Conservation (phyloP, 495 filamentous ascomycete species). For the Entonaema liquescens region DNA sequence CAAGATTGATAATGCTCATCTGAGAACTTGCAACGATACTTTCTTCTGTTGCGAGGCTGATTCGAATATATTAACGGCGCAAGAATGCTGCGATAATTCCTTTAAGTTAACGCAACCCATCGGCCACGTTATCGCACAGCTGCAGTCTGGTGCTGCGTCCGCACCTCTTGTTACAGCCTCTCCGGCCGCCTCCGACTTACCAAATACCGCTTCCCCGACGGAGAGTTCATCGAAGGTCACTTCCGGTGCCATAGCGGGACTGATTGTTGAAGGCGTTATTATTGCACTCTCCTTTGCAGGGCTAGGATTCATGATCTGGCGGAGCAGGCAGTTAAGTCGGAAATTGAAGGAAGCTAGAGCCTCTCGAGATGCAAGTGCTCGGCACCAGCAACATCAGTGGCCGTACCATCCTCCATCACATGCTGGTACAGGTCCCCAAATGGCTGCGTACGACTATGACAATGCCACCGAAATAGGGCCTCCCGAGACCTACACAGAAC, state of each 20-base stretch:
- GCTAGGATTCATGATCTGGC: slow-evolving; percentile 26
- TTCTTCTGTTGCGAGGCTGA: slow-evolving; percentile 46
- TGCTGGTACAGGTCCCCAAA: not conserved
- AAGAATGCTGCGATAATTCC: slow-evolving; percentile 40
- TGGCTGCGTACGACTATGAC: slow-evolving; percentile 1
- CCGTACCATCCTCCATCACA: slow-evolving; percentile 16
- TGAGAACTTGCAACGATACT: slow-evolving; percentile 39
- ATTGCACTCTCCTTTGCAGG: slow-evolving; percentile 11
- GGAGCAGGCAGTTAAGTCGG: slow-evolving; percentile 13
- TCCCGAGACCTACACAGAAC: slow-evolving; percentile 20
- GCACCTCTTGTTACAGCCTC: slow-evolving; percentile 20
- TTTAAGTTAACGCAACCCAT: slow-evolving; percentile 39
- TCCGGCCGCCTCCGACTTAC: not conserved
- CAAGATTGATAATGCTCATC: slow-evolving; percentile 27
- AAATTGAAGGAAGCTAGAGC: slow-evolving; percentile 24
- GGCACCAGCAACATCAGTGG: slow-evolving; percentile 29
- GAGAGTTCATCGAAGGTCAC: slow-evolving; percentile 3
- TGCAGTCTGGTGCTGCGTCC: slow-evolving; percentile 20
- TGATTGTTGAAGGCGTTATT: slow-evolving; percentile 22
- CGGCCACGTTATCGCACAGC: slow-evolving; percentile 35
- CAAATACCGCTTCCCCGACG: not conserved
- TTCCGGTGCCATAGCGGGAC: slow-evolving; percentile 20
- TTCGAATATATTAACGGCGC: slow-evolving; percentile 29
- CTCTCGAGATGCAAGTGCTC: not conserved
- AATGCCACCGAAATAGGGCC: slow-evolving; percentile 11